phyloP scores from a whole-genome alignment of 169 alveolate species.

The Sarcocystis neurona region DNA sequence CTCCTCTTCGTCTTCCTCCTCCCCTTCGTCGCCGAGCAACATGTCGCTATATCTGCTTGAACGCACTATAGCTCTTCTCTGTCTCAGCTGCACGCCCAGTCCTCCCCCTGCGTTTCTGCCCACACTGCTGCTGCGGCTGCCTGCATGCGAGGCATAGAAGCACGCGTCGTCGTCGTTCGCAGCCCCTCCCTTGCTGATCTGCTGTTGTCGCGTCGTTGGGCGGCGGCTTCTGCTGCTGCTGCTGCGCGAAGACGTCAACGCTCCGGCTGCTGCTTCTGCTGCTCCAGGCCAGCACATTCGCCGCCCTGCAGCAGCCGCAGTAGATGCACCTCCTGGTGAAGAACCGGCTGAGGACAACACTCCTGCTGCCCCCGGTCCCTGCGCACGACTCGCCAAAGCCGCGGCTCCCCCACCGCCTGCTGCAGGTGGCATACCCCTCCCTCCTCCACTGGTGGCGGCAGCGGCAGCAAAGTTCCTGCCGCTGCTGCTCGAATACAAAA shows the following conservation, averaged over 20 bases:
- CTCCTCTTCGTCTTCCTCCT: not conserved
- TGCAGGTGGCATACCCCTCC: too few species aligned
- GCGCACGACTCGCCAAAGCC: too few species aligned
- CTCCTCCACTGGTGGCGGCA: too few species aligned
- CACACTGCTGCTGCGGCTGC: not conserved
- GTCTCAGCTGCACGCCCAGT: constrained; percentile 2
- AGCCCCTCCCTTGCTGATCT: constrained; percentile 2
- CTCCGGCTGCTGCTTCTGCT: constrained; percentile 5
- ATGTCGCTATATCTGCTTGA: not conserved
- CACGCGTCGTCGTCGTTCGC: not conserved
- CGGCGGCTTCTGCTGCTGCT: too few species aligned
- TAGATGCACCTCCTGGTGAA: not conserved
- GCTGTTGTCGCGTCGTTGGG: too few species aligned
- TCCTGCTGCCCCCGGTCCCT: too few species aligned
- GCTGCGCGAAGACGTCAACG: not conserved
- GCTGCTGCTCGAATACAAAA: too few species aligned
- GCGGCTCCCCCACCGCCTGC: too few species aligned
- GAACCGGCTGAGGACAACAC: not conserved
- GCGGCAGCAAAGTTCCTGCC: too few species aligned
- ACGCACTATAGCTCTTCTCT: not conserved
- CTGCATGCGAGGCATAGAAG: constrained; percentile 23
- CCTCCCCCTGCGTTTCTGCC: not conserved
- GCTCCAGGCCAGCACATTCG: constrained; percentile 4
- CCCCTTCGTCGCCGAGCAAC: constrained; percentile 24
- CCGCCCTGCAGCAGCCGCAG: constrained; percentile 21